Base-by-base conservation (phyloP, 768 basidiomycete genomes). In the Amanita muscaria region DNA sequence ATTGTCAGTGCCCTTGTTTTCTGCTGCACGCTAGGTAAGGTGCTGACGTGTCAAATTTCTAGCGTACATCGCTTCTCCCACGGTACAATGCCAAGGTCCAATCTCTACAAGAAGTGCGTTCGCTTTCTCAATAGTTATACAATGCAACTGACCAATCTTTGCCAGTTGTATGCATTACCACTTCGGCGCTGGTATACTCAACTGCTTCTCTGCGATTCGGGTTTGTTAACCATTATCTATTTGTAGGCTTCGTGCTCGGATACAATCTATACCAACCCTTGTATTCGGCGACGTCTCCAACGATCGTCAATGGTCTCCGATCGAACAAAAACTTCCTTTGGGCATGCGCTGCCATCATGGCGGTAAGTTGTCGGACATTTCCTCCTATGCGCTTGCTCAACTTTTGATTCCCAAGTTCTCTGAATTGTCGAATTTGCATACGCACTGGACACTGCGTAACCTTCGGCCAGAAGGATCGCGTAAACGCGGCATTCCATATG, bases 51-150 rank as follows among this genome's bases (percentile, higher is more conserved):
- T 54, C 9, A 41, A 18, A 7, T 29, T 40, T 11, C 5, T 40
- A 89, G 87, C 56, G 78, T 99, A 1, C 96, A 99, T 60, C 85
- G 88, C 9, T 98, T 97, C 73, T 97, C 92, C 23, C 79, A 91
- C 64, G 86, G 80, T 1, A 96, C 94, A 0, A 94, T 98, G 87
- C 96, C 94, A 1, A 63, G 83, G 47, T 56, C 58, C 48, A 88
- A 90, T 58, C 75, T 98, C 27, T 82, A 94, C 69, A 86, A 83
- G 61, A 99, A 99, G 94, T 96, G 44, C 10, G 0, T 44, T 22
- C 76, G 52, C 5, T 14, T 21, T 23, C 22, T 24, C 8, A 11
- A 43, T 14, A 8, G 12, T 25, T 15, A 5, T 18, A 6, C 18
- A 9, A 23, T 25, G n/a, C n/a, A n/a, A 23, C 6, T 36, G 14